phyloP scores from a whole-genome alignment of 192 early-diverging fungal genomes.

The Kappamyces sp. region DNA sequence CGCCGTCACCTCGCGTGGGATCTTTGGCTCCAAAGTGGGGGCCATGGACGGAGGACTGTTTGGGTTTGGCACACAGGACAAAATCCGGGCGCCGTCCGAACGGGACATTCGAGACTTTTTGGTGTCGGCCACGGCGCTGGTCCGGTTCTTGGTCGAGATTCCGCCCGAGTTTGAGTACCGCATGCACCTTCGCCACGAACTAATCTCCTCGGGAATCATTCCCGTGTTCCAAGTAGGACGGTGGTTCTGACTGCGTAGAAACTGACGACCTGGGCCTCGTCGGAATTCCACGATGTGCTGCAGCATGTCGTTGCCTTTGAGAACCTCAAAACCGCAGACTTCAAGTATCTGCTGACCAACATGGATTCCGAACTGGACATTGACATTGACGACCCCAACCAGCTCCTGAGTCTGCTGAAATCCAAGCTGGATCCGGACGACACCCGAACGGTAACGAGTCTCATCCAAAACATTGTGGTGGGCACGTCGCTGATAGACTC shows the following conservation, averaged over 20 bases:
- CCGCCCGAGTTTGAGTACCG: constrained; percentile 39
- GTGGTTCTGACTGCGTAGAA: background rate
- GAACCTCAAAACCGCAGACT: constrained; percentile 24
- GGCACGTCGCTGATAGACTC: constrained; percentile 27
- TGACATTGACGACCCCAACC: constrained; percentile 33
- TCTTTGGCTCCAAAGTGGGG: constrained; percentile 36
- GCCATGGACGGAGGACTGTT: constrained; percentile 5
- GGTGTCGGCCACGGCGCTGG: constrained; percentile 32
- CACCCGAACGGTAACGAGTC: constrained; percentile 19
- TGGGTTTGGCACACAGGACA: constrained; percentile 20
- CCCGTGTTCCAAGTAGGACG: background rate
- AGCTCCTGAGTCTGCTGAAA: constrained; percentile 26
- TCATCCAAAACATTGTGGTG: constrained; percentile 35
- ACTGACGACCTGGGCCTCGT: constrained; percentile 37
- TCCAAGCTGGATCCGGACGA: constrained; percentile 17
- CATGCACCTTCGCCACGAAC: constrained; percentile 36
- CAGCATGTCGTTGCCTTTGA: constrained; percentile 37
- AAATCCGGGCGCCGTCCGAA: constrained; percentile 28
- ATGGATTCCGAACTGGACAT: constrained; percentile 26
- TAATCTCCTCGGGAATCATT: constrained; percentile 28
- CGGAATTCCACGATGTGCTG: constrained; percentile 35
- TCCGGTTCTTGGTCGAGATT: constrained; percentile 36
- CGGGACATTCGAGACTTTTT: constrained; percentile 37
- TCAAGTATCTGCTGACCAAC: constrained; percentile 34
- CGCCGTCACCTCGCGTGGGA: constrained; percentile 29